A percentile compares a stretch with the other conserved stretches of the same genome.
phyloP scores from a whole-genome alignment of 164 flowering plant species.

The Platanus orientalis region DNA sequence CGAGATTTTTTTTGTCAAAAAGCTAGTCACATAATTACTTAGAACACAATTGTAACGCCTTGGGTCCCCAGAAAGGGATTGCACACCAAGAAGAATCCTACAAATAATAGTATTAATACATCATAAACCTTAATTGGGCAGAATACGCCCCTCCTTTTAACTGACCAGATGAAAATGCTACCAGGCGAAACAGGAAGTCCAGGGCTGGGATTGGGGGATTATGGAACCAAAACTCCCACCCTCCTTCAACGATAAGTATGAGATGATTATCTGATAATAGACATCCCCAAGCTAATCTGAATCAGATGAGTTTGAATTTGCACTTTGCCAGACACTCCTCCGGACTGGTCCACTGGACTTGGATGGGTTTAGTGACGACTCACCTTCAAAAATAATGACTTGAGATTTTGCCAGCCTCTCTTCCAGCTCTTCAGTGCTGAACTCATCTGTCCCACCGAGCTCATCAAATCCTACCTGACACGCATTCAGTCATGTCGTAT shows the following conservation, averaged over 20 bases:
- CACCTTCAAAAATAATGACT: conserved; percentile 74
- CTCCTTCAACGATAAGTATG: background rate
- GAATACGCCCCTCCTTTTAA: no score
- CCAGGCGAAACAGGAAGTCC: no score
- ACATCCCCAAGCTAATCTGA: conserved; percentile 37
- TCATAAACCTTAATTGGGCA: no score
- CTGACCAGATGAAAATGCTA: no score
- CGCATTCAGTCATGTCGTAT: background rate
- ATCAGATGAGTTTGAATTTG: conserved; percentile 55
- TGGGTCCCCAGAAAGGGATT: no score
- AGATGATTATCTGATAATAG: background rate
- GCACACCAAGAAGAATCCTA: no score
- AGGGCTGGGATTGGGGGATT: background rate
- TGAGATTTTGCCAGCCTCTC: conserved; percentile 84
- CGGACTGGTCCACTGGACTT: conserved; percentile 34
- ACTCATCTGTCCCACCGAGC: conserved; percentile 87
- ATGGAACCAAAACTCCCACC: background rate
- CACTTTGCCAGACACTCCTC: conserved; percentile 71
- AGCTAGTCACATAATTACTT: no score
- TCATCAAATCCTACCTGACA: conserved; percentile 86
- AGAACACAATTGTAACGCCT: no score
- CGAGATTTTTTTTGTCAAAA: no score
- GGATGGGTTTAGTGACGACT: conserved; percentile 45
- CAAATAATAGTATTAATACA: no score
- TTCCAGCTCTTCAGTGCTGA: conserved; percentile 85